Conservation (phyloP, 2,329 filamentous ascomycete species). For the Fusarium solani-melongenae region DNA sequence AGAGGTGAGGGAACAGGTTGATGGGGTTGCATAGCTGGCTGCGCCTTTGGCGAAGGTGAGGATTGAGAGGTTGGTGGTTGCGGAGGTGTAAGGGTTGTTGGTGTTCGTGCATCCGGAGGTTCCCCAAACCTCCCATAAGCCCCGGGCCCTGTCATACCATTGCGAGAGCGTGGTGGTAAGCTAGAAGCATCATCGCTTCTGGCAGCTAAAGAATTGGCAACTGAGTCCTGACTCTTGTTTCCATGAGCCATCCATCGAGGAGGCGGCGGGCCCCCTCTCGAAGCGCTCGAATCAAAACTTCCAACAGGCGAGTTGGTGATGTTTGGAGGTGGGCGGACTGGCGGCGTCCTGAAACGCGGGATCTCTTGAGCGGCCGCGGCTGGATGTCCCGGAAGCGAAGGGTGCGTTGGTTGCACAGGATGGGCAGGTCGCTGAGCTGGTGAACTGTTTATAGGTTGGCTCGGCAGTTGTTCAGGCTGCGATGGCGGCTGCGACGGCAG, state of each 20-base stretch:
- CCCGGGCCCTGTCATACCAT: conserved; percentile 57
- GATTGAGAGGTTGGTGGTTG: conserved; percentile 12
- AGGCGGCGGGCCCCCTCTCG: conserved; percentile 54
- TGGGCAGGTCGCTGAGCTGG: conserved; percentile 30
- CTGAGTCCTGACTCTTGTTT: conserved; percentile 69
- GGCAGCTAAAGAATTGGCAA: conserved; percentile 58
- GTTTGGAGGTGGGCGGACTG: conserved; percentile 51
- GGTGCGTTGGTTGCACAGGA: conserved; percentile 11
- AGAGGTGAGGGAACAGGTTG: conserved; percentile 39
- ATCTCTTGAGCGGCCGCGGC: conserved; percentile 37
- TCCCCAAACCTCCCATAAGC: conserved; percentile 54
- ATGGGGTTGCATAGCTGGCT: conserved; percentile 31
- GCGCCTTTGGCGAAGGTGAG: conserved; percentile 42
- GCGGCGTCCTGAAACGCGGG: conserved; percentile 44
- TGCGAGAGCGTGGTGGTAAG: conserved; percentile 64
- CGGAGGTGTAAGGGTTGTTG: conserved; percentile 33
- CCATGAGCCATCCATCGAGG: conserved; percentile 60
- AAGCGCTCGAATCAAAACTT: conserved; percentile 62
- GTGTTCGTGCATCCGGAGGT: conserved; percentile 30
- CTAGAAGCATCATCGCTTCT: conserved; percentile 64
- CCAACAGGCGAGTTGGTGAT: conserved; percentile 60
- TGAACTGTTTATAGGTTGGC: conserved; percentile 28
- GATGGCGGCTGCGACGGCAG: conserved; percentile 45
- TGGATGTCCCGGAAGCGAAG: conserved; percentile 11
- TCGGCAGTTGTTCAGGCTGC: conserved; percentile 38